Evolutionary conservation across 768 basidiomycete genomes (phyloP), one percentile per base, ranked within the genome.

Genomic region (Leucogyrophana mollusca): DNA sequence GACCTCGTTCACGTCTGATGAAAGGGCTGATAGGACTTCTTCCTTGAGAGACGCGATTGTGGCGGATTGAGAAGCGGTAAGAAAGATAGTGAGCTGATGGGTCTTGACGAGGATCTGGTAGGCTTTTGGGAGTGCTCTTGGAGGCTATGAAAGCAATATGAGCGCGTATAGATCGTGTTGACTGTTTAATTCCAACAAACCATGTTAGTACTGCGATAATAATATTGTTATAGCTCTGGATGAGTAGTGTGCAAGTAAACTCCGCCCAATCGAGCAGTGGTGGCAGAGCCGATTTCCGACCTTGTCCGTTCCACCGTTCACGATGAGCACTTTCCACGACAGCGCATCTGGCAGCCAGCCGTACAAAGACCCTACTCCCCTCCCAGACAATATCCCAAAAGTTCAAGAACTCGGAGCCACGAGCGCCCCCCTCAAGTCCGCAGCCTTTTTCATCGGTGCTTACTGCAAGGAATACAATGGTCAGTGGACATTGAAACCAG

Each of bases 381-480:
- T 85, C 49, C 85, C 88, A 0, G 70, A 71, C 24, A 62, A 79
- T 50, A 54, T 85, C 14, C 93, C 94, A 25, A 83, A 82, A 60
- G 90, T 97, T 30, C 75, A 81, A 50, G 96, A 99, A 69, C 69
- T 99, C 36, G 95, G 94, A 34, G 77, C 73, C 35, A 92, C 92
- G 1, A 94, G 91, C 54, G 96, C 85, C 49, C 96, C 95, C 2
- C 73, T 98, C 60, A 97, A 98, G 74, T 90, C 88, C 56, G 93
- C 95, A 1, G 87, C 92, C 7, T 98, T 97, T 80, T 97, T 97
- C 73, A 83, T 99, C 64, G 96, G 93, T 22, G 86, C 89, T 30
- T 80, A 91, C 65, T 99, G 95, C 80, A 92, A 92, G 69, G 90
- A 93, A 47, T 95, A 83, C 72, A 98, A 95, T 71, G 95, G 95